These are phyloP conservation scores for Cynara cardunculus DNA, from an alignment of 129 eudicot genomes.

Conservation along the genomic window DNA sequence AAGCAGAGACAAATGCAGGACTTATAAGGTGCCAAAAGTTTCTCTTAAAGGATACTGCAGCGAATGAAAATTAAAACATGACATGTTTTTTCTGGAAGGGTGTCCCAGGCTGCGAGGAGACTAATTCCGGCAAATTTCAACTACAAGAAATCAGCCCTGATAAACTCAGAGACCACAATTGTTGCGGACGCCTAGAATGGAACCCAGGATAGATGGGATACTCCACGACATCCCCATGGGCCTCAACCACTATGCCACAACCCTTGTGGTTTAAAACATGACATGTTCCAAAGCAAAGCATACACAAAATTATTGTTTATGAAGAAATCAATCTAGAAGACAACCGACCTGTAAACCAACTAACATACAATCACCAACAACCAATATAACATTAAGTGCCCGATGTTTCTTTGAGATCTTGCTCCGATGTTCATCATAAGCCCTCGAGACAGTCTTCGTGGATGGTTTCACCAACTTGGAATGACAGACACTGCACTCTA, in stretches of 20 bases:
- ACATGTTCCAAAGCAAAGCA: not conserved
- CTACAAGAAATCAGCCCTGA: no score
- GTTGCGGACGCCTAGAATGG: no score
- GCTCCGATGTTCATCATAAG: conserved; percentile 58
- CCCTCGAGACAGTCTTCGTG: conserved; percentile 51
- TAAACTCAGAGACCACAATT: no score
- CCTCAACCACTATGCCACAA: no score
- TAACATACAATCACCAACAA: conserved; percentile 70
- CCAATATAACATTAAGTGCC: conserved; percentile 57
- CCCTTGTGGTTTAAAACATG: not conserved
- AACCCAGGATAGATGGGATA: no score
- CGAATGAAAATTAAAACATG: no score
- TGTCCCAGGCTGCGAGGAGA: no score
- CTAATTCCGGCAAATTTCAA: no score
- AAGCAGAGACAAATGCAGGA: not conserved
- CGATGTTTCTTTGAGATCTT: conserved; percentile 55
- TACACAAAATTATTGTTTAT: not conserved
- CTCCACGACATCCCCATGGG: no score
- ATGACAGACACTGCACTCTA: conserved; percentile 83
- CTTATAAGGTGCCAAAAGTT: not conserved
- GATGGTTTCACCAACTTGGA: conserved; percentile 53
- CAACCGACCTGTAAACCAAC: conserved; percentile 59
- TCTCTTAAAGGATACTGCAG: not conserved
- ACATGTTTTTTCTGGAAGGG: no score
- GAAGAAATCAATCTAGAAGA: not conserved